These are phyloP conservation scores for Flaveria trinervia DNA, from an alignment of 129 eudicot genomes.

Conservation along the genomic window DNA sequence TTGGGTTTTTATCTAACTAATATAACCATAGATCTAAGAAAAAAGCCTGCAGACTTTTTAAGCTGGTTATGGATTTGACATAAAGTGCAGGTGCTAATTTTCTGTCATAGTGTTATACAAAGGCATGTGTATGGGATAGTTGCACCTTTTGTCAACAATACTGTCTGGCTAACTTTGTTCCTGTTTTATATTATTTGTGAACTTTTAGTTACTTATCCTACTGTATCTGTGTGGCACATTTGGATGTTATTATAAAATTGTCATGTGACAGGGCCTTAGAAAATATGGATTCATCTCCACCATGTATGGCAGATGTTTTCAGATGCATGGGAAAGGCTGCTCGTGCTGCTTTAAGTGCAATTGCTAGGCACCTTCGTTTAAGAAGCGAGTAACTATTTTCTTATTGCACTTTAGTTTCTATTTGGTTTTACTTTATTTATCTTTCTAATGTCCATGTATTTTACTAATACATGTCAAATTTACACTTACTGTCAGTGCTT, in stretches of 20 bases:
- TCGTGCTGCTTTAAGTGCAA: slow-evolving; percentile 81
- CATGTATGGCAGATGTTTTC: slow-evolving; percentile 90
- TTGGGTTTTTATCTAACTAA: slow-evolving; percentile 11
- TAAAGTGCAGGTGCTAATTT: slow-evolving; percentile 2
- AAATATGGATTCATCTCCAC: slow-evolving; percentile 85
- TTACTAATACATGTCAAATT: slow-evolving; percentile 30
- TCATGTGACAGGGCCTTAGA: slow-evolving; percentile 74
- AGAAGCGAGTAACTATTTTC: slow-evolving; percentile 72
- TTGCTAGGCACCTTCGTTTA: slow-evolving; percentile 95
- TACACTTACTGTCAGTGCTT: slow-evolving; percentile 55
- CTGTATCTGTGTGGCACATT: neutral
- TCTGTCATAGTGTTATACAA: neutral
- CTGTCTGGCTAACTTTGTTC: neutral
- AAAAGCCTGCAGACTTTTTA: neutral
- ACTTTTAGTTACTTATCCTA: slow-evolving; percentile 2
- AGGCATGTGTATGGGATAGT: neutral
- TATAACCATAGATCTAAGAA: neutral
- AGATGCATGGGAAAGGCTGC: slow-evolving; percentile 98
- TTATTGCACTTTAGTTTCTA: neutral
- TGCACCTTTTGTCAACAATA: slow-evolving; percentile 15
- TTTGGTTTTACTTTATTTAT: slow-evolving; percentile 1
- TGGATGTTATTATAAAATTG: slow-evolving; percentile 29
- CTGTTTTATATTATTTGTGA: neutral
- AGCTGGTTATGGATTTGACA: slow-evolving; percentile 1
- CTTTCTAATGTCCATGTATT: neutral